Base-by-base conservation (phyloP, 768 basidiomycete species). In the Neoboletus subvelutipes region DNA sequence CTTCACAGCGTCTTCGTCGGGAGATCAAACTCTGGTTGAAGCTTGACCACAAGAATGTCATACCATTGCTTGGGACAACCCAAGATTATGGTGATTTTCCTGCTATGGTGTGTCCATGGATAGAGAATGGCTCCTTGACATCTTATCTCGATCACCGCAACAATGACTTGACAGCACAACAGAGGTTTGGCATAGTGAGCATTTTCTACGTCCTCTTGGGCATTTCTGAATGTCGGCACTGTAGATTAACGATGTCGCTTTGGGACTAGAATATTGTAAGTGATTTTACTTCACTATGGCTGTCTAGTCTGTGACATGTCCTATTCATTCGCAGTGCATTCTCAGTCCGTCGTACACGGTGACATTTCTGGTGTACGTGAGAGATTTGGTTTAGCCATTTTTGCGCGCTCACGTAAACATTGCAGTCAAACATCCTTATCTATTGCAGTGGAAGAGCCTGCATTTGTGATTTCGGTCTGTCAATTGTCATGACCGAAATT, bases 381-480 rank as follows among this genome's bases (percentile, higher is more conserved):
- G 5, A 0, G 10, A 5, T n/a, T 22, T 12, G 26, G 0, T 8
- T 20, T 56, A 12, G 1, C 11, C 5, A 33, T 15, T 45, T 34
- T 31, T 41, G 1, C 10, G 9, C 1, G 15, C 45, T 50, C 6
- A 55, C 28, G 12, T 41, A 4, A 24, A 10, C 1, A 18, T 31
- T 20, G 5, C 39, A 71, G 79, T 73, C 78, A 0, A 83, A 83
- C 48, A 68, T 83, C 45, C 74, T 82, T 6, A 71, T 83, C 34
- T 67, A 77, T 53, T 69, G 68, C 42, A 66, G 75, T 18, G 74
- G 76, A 22, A 74, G 74, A 31, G 79, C 76, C 1, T 74, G 75
- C 28, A 64, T 83, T 8, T 72, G 73, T 31, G 80, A 82, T 56
- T 80, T 82, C 52, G 80, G 80, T 4, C 61, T 82, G 3, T 81